Conservation (phyloP, 1,139 yeast species). For the Yamadazyma kanchanaburiensis region DNA sequence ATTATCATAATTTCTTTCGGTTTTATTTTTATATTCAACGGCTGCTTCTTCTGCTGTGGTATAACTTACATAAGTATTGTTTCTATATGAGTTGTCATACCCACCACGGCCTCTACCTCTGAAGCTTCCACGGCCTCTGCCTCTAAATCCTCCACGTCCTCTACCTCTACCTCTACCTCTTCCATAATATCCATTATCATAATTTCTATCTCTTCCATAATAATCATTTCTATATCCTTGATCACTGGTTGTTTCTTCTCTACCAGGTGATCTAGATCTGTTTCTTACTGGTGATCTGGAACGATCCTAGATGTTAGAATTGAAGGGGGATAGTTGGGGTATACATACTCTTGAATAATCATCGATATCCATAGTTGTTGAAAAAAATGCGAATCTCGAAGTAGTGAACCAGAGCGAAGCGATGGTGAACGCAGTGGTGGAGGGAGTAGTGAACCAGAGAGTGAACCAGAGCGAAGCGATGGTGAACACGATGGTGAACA, state of each 20-base stretch:
- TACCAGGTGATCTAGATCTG: slow-evolving; percentile 31
- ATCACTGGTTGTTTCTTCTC: slow-evolving; percentile 9
- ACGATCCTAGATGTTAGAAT: slow-evolving; percentile 40
- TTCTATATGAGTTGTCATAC: slow-evolving; percentile 10
- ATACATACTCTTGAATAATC: slow-evolving; percentile 51
- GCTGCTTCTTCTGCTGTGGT: slow-evolving; percentile 23
- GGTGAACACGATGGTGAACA: too few species aligned
- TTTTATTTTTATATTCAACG: slow-evolving; percentile 32
- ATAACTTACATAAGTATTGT: slow-evolving; percentile 15
- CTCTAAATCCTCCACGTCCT: slow-evolving; percentile 16
- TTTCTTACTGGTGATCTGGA: slow-evolving; percentile 46
- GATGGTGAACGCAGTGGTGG: neutral
- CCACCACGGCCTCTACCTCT: slow-evolving; percentile 17
- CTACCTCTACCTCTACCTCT: slow-evolving; percentile 16
- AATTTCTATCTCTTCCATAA: slow-evolving; percentile 13
- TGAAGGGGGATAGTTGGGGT: too few species aligned
- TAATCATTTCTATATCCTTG: slow-evolving; percentile 15
- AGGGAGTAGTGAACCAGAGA: too few species aligned
- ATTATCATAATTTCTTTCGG: slow-evolving; percentile 67
- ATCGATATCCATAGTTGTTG: slow-evolving; percentile 45
- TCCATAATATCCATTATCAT: slow-evolving; percentile 16
- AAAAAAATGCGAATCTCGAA: neutral
- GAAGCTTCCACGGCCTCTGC: slow-evolving; percentile 20
- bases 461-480: too few species aligned
- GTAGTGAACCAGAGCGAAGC: too few species aligned